A percentile compares a stretch with the other conserved stretches of the same genome.
phyloP scores from a whole-genome alignment of 2,329 filamentous ascomycete genomes.

The Penicillium sp. region DNA sequence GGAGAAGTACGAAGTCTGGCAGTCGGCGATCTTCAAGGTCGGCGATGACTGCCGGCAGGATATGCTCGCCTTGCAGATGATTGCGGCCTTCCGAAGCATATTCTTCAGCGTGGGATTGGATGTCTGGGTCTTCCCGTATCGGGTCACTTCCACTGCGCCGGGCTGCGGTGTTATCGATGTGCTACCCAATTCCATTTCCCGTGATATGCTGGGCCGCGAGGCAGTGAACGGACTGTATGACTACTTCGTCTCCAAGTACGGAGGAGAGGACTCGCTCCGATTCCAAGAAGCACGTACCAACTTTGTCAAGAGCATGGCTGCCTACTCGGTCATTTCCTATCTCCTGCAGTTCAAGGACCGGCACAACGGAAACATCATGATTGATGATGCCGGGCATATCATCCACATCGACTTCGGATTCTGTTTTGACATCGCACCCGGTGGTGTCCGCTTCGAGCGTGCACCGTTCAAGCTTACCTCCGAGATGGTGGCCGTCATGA shows the following conservation, averaged over 20 bases:
- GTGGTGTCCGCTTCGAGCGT: slow-evolving; percentile 94
- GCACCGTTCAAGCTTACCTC: slow-evolving; percentile 96
- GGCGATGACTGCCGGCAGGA: slow-evolving; percentile 98
- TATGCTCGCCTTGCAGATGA: slow-evolving; percentile 93
- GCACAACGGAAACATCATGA: slow-evolving; percentile 99
- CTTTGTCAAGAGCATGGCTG: slow-evolving; percentile 99
- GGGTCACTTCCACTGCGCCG: slow-evolving; percentile 93
- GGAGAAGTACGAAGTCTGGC: slow-evolving; percentile 88
- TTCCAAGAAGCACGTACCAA: slow-evolving; percentile 95
- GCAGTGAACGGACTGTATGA: slow-evolving; percentile 97
- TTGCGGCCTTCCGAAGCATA: slow-evolving; percentile 93
- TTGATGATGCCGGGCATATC: slow-evolving; percentile 94
- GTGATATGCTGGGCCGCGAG: slow-evolving; percentile 97
- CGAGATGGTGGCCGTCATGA: slow-evolving; percentile 99
- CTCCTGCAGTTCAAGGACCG: slow-evolving; percentile 98
- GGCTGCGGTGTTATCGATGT: slow-evolving; percentile 98
- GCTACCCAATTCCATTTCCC: slow-evolving; percentile 92
- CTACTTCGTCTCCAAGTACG: slow-evolving; percentile 96
- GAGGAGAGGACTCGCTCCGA: slow-evolving; percentile 86
- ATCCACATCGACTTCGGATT: slow-evolving; percentile 99
- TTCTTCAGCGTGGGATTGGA: slow-evolving; percentile 93
- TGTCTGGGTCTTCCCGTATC: slow-evolving; percentile 94
- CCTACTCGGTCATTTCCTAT: slow-evolving; percentile 95
- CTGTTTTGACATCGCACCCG: slow-evolving; percentile 97
- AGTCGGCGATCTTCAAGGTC: slow-evolving; percentile 99